Evolutionary conservation across 148 eudicot genomes (phyloP), one percentile per base, ranked within the genome.

Genomic region (Chenopodium formosanum): DNA sequence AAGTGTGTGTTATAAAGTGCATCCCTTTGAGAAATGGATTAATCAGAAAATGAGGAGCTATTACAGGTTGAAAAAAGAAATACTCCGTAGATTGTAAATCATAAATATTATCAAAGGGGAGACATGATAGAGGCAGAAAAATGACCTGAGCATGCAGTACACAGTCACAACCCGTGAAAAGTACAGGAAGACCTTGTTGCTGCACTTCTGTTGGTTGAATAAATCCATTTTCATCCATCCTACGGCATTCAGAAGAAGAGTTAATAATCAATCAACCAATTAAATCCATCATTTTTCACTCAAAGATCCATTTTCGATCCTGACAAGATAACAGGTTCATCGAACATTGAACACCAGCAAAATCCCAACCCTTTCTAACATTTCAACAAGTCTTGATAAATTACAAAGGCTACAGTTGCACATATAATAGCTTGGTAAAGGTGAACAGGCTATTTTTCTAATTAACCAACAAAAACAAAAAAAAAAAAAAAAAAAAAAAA

Each of bases 71-170:
- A 13, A 72, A 72, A 31, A 16, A 53, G 23, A 22, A 23, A 22
- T 22, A 34, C 37, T 34, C 37, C 37, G 5, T 5, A 40, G 8
- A 40, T 40, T 40, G 44, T 40, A 40, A 40, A 40, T 40, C 44
- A 40, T 40, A 40, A 40, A 40, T 40, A 40, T 40, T 5, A 40
- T 6, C 7, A 5, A 40, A 40, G 44, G 44, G 44, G 4, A 40
- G 29, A 19, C 14, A 67, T 0, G 23, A 62, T 16, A 62, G 48
- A 78, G 58, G 46, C 64, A 50, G 78, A 62, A 80, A 72, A 88
- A 70, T 76, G 79, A 96, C 99, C 99, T 92, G 99, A 78, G 99
- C 95, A 81, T 96, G 99, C 82, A 96, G 89, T 63, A 96, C 78
- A 75, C 98, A 94, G 82, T 96, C 99, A 71, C 82, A 84, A 20